A percentile compares a stretch with the other conserved stretches of the same genome.
These are phyloP conservation scores for Ascodesmis nigricans DNA, from an alignment of 495 filamentous ascomycete genomes.

Conservation along the genomic window DNA sequence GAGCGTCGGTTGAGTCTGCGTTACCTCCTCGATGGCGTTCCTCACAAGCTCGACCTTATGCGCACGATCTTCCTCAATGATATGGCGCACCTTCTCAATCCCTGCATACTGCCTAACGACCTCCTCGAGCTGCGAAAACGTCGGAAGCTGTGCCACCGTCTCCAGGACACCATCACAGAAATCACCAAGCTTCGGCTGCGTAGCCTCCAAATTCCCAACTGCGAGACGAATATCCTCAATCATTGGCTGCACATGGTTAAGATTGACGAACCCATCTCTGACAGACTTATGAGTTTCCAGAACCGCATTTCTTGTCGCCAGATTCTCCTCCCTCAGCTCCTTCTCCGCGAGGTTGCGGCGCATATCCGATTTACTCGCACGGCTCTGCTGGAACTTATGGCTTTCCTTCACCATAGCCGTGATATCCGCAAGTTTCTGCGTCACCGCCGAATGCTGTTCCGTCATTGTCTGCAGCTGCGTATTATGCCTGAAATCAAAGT, in stretches of 20 bases:
- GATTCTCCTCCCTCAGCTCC: conserved; percentile 12
- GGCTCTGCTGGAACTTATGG: conserved; percentile 10
- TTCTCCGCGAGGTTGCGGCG: conserved; percentile 10
- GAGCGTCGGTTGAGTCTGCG: conserved; percentile 9
- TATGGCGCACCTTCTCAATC: conserved; percentile 9
- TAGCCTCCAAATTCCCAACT: conserved; percentile 8
- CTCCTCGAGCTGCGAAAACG: conserved; percentile 1
- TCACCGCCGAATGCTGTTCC: conserved; percentile 8
- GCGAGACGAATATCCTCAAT: conserved; percentile 13
- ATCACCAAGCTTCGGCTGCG: conserved; percentile 13
- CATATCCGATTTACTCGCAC: conserved; percentile 12
- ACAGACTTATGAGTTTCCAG: conserved; percentile 12
- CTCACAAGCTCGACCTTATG: conserved; percentile 10
- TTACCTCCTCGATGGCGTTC: conserved; percentile 10
- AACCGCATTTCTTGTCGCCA: conserved; percentile 10
- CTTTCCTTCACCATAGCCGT: conserved; percentile 6
- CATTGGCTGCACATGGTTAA: conserved; percentile 7
- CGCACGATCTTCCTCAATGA: conserved; percentile 10
- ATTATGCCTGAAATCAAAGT: conserved; percentile 14
- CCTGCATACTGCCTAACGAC: conserved; percentile 2
- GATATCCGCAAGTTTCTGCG: conserved; percentile 7
- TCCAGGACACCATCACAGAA: conserved; percentile 11
- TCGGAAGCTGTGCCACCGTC: conserved; percentile 3
- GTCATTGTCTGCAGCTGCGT: conserved; percentile 9
- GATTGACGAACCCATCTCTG: conserved; percentile 7